These are phyloP conservation scores for Elaeis oleifera DNA, from an alignment of 202 grass and related monocot species.

Conservation along the genomic window DNA sequence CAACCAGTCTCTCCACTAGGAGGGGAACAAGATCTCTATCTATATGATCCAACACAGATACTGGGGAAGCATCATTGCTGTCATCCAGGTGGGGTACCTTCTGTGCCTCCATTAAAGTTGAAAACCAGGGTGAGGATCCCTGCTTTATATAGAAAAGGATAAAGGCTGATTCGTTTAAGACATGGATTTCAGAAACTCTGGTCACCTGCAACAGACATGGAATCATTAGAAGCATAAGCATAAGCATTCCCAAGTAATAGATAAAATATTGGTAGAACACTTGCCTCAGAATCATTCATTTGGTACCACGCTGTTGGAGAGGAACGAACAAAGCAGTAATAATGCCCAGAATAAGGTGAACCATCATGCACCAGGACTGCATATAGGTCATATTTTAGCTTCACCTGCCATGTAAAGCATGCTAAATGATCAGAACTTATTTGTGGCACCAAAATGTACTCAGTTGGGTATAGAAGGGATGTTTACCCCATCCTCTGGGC, in stretches of 20 bases:
- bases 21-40: constrained; percentile 32
- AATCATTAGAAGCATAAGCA: constrained; percentile 14
- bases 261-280: constrained; percentile 4
- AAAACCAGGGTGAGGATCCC: constrained; percentile 74
- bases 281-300: constrained; percentile 64
- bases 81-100: constrained; percentile 19
- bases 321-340: constrained; percentile 67
- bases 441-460: constrained; percentile 5
- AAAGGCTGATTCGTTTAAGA: constrained; percentile 64
- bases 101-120: constrained; percentile 37
- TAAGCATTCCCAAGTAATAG: constrained; percentile 2
- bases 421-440: not conserved
- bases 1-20: constrained; percentile 26
- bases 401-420: constrained; percentile 28
- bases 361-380: constrained; percentile 75
- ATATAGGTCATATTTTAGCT: constrained; percentile 75
- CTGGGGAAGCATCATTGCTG: constrained; percentile 41
- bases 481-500: constrained; percentile 25
- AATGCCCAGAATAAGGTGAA: constrained; percentile 58
- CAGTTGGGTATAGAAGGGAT: constrained; percentile 14
- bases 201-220: constrained; percentile 39
- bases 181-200: constrained; percentile 33
- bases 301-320: constrained; percentile 54
- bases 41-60: constrained; percentile 56
- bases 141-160: constrained; percentile 84